Evolutionary conservation across 139 green algal genomes (phyloP).

Genomic region (Marvania coccoides): DNA sequence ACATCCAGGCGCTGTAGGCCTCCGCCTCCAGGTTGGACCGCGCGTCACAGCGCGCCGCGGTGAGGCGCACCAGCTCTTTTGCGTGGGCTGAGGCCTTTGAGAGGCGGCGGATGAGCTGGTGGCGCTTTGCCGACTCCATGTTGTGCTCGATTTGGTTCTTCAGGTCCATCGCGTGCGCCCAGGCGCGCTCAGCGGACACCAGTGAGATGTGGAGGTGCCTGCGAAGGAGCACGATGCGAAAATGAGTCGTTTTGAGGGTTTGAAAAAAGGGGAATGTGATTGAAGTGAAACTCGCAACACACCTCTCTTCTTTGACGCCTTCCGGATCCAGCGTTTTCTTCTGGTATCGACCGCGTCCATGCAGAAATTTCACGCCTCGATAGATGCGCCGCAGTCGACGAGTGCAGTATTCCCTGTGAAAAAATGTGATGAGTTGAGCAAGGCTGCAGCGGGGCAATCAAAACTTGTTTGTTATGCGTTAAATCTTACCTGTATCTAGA

Average conservation of each 20-base stretch:
- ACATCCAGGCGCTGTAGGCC: conserved; percentile 72
- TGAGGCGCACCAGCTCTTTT: conserved; percentile 43
- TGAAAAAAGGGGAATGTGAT: not conserved
- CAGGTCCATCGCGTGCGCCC: conserved; percentile 82
- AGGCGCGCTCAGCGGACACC: conserved; percentile 77
- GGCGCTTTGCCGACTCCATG: conserved; percentile 34
- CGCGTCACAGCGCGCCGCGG: conserved; percentile 40
- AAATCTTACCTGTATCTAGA: conserved; percentile 21
- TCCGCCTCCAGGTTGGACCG: conserved; percentile 72
- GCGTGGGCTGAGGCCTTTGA: conserved; percentile 61
- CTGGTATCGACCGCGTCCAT: conserved; percentile 76
- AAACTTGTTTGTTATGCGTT: not conserved
- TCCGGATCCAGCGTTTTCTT: conserved; percentile 67
- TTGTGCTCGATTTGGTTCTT: conserved; percentile 63
- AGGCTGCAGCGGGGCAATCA: not conserved
- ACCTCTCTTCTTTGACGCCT: conserved; percentile 60
- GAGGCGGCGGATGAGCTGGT: conserved; percentile 62
- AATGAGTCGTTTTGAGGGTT: not conserved
- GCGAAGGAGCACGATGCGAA: not conserved
- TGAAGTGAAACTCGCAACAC: not conserved
- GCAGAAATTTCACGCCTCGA: conserved; percentile 74
- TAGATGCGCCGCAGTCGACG: conserved; percentile 65
- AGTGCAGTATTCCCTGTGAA: conserved; percentile 78
- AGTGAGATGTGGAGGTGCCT: conserved; percentile 82
- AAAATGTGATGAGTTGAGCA: not conserved